Base-by-base conservation (phyloP, 2,329 filamentous ascomycete species). In the Pseudocercospora ulei region DNA sequence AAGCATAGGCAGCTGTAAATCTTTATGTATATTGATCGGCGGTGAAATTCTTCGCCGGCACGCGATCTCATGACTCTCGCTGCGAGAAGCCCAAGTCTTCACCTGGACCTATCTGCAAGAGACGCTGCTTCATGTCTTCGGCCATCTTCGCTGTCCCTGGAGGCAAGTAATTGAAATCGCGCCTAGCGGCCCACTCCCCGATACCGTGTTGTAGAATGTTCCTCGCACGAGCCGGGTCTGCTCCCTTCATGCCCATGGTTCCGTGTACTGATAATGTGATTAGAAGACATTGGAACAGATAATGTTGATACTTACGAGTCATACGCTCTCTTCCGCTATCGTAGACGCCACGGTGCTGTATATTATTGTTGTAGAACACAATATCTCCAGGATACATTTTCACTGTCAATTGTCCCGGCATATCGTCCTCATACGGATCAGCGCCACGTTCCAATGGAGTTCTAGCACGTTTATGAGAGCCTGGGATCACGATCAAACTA, bases 361-460 rank as follows among this genome's bases (percentile, higher is more conserved):
- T 92, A 59, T 93, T 92, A 56, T 87, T 92, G 60, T 93, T 78
- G 57, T 93, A 93, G 54, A 93, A 93, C 26, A 82, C 82, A 9
- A 81, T 75, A 61, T 93, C 85, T 0, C 85, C 85, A 0, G 83
- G 71, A 46, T 72, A 65, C 45, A 92, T 65, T 56, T 66, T 56
- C 9, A 92, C 83, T 3, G 73, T 62, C 8, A 78, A 55, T 65
- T 86, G 78, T 0, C 66, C 74, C 0, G 78, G 75, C 49, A 90
- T 52, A 1, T 65, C 54, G 2, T 64, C 56, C 50, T 78, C 79
- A 52, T 75, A 81, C 0, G 80, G 78, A 12, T 68, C 75, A 0
- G 82, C 83, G 4, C 55, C 60, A 7, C 83, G 69, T 69, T 93
- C 86, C 0, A 52, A 57, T 3, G 75, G 70, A 1, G 83, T 93